Conservation (phyloP, 2,329 filamentous ascomycete species). For the Cytospora schulzeri region DNA sequence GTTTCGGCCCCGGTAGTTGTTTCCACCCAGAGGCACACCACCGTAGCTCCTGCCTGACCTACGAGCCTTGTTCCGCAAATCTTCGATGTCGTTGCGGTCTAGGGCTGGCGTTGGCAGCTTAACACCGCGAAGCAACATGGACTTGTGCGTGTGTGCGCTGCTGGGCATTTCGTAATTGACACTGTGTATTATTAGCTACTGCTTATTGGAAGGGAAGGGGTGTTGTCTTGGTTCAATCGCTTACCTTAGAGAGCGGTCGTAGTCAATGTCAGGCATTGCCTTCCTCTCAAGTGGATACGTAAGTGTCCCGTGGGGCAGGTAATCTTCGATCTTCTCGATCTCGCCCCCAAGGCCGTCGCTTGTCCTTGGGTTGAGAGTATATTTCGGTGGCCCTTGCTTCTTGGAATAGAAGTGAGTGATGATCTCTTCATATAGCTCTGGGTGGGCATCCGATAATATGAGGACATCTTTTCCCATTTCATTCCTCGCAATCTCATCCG, state of each 20-base stretch:
- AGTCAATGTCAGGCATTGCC: constrained; percentile 75
- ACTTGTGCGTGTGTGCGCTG: constrained; percentile 77
- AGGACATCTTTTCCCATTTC: constrained; percentile 78
- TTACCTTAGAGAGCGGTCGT: constrained; percentile 84
- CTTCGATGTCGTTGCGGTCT: constrained; percentile 74
- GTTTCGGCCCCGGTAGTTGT: constrained; percentile 44
- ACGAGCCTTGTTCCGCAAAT: constrained; percentile 66
- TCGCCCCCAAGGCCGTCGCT: constrained; percentile 80
- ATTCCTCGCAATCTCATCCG: constrained; percentile 79
- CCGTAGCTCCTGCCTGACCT: constrained; percentile 70
- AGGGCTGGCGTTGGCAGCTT: constrained; percentile 72
- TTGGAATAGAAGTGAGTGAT: constrained; percentile 89
- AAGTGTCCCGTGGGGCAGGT: constrained; percentile 82
- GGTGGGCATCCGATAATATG: constrained; percentile 80
- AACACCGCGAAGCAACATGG: constrained; percentile 86
- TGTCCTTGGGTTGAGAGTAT: constrained; percentile 72
- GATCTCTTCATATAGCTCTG: constrained; percentile 79
- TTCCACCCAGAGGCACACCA: constrained; percentile 58
- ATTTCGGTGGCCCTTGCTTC: constrained; percentile 67
- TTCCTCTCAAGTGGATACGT: constrained; percentile 73
- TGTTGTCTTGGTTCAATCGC: constrained; percentile 36
- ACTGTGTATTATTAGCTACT: constrained; percentile 49
- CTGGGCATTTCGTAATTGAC: constrained; percentile 85
- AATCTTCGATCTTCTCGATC: constrained; percentile 79
- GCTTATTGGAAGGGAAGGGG: constrained; percentile 2